phyloP scores from a whole-genome alignment of 192 early-diverging fungal genomes.

The Endogone sp. region DNA sequence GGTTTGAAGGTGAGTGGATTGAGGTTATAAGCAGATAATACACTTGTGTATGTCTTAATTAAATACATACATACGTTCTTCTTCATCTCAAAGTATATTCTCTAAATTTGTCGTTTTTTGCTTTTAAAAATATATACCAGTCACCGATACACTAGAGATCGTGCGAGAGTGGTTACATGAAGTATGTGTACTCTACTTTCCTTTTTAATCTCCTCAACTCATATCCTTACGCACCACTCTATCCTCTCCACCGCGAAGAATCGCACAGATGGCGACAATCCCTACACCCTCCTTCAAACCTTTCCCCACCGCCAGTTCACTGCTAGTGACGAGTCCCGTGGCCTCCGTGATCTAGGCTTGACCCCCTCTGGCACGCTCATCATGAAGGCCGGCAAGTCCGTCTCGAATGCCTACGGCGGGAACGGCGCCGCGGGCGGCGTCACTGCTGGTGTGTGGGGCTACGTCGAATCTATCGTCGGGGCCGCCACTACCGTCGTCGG shows the following conservation, averaged over 20 bases:
- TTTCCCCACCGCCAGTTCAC: slow-evolving; percentile 30
- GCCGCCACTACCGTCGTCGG: not conserved
- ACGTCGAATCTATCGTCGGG: not conserved
- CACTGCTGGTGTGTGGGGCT: not conserved
- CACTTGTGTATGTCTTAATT: too few relatives aligned
- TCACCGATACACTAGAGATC: not conserved
- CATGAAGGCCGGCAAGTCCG: slow-evolving; percentile 24
- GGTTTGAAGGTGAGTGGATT: not conserved
- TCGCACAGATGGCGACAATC: slow-evolving; percentile 25
- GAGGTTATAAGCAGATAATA: not conserved
- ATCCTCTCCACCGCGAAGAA: slow-evolving; percentile 21
- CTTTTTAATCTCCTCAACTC: not conserved
- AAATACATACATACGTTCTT: too few relatives aligned
- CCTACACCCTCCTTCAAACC: slow-evolving; percentile 24
- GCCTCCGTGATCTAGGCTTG: slow-evolving; percentile 8
- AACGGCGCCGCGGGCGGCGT: not conserved
- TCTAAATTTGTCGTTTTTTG: too few relatives aligned
- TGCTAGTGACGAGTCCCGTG: slow-evolving; percentile 14
- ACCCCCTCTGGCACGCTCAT: slow-evolving; percentile 25
- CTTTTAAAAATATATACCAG: too few relatives aligned
- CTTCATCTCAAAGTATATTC: not conserved
- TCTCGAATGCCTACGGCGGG: slow-evolving; percentile 5
- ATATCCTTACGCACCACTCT: not conserved
- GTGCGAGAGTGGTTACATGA: not conserved
- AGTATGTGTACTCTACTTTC: not conserved